Evolutionary conservation across 345 rosid genomes (phyloP).

Genomic region (Ailanthus altissimus): DNA sequence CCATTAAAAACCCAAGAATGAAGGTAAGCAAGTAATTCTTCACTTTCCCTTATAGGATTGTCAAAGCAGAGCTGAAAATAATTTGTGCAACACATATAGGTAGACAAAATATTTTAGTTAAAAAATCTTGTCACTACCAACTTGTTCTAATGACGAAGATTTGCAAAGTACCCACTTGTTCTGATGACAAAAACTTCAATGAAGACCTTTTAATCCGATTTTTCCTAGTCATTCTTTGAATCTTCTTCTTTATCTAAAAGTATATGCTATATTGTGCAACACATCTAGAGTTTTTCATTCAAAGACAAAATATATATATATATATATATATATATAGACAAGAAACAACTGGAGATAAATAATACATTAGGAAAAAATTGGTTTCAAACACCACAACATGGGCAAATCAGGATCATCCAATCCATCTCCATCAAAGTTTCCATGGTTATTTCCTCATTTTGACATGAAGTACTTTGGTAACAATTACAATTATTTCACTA

Average conservation of each 20-base stretch:
- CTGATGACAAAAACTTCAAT: neutral
- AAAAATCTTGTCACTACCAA: neutral
- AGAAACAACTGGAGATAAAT: neutral
- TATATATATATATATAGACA: neutral
- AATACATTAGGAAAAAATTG: neutral
- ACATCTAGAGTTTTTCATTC: neutral
- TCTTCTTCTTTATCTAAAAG: neutral
- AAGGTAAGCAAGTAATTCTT: neutral
- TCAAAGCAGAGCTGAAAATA: neutral
- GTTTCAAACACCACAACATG: conserved; percentile 52
- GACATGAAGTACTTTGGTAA: conserved; percentile 23
- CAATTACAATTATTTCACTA: conserved; percentile 14
- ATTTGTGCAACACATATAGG: neutral
- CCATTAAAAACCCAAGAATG: neutral
- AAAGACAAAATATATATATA: too few species aligned
- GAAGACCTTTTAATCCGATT: neutral
- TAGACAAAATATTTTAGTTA: neutral
- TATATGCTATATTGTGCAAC: neutral
- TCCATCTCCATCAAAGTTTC: conserved; percentile 57
- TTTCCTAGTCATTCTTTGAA: neutral
- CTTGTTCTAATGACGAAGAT: neutral
- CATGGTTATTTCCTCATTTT: conserved; percentile 63
- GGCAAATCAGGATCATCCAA: conserved; percentile 86
- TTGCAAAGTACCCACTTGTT: neutral
- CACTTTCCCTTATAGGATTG: neutral